phyloP scores from a whole-genome alignment of 1,284 basidiomycete genomes.

The Ustilago crameri region DNA sequence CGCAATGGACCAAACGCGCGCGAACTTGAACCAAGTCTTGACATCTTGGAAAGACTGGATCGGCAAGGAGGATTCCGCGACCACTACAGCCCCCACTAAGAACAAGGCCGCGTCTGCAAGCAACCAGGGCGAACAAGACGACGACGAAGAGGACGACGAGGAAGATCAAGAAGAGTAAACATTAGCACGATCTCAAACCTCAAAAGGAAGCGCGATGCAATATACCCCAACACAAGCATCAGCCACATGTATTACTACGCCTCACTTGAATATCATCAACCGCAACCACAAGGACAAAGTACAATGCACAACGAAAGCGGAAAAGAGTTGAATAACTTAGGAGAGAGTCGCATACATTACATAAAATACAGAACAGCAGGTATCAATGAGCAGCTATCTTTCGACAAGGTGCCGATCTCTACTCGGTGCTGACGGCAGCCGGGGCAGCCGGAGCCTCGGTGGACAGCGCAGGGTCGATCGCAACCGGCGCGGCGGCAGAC shows the following conservation, averaged over 20 bases:
- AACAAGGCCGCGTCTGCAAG: slow-evolving; percentile 1
- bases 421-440: slow-evolving; percentile 16
- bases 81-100: neutral
- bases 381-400: neutral
- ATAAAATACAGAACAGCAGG: slow-evolving; percentile 20
- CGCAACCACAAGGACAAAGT: neutral
- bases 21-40: slow-evolving; percentile 23
- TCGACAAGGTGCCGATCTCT: neutral
- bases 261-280: neutral
- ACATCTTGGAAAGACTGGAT: slow-evolving; percentile 47
- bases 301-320: neutral
- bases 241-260: slow-evolving; percentile 5
- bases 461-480: slow-evolving; percentile 35
- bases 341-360: slow-evolving; percentile 18
- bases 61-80: slow-evolving; percentile 20
- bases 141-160: slow-evolving; percentile 26
- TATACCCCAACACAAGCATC: slow-evolving; percentile 7
- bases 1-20: slow-evolving; percentile 24
- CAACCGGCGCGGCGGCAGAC: slow-evolving; percentile 5
- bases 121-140: slow-evolving; percentile 11
- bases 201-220: neutral
- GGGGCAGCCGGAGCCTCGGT: slow-evolving; percentile 12
- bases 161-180: slow-evolving; percentile 10
- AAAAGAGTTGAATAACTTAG: neutral
- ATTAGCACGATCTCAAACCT: neutral